Evolutionary conservation across 2,329 filamentous ascomycete species (phyloP), one percentile per base, ranked within the genome.

Genomic region (Teratosphaeria pseudoeucalypti): DNA sequence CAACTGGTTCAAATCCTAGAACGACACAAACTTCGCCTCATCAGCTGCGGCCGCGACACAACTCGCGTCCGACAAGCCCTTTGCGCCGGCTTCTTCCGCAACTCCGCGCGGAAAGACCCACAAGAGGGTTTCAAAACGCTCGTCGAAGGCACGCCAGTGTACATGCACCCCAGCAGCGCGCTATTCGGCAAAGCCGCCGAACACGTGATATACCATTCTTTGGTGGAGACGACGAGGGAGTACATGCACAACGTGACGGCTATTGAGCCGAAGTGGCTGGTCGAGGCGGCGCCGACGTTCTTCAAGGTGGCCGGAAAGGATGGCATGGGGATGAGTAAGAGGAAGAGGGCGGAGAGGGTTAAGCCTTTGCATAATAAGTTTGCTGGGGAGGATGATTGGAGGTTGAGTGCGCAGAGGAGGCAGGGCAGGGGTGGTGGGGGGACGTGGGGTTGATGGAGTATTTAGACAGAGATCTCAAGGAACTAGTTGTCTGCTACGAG

Each of bases 101-200:
- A 96, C 73, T 85, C 88, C 1, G 92, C 94, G 0, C 85, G 94
- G 68, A 99, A 99, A 74, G 94, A 97, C 67, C 92, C 92, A 0
- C 87, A 92, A 66, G 94, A 97, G 72, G 94, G 94, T 23, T 99
- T 96, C 79, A 97, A 96, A 80, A 99, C 95, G 29, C 82, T 99
- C 26, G 94, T 92, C 61, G 94, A 99, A 77, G 88, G 90, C 43
- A 97, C 92, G 2, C 90, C 92, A 0, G 92, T 99, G 0, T 96
- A 95, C 73, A 82, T 99, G 75, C 95, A 99, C 75, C 94, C 94
- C 0, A 88, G 85, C 63, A 95, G 89, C 9, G 89, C 92, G 10
- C 78, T 99, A 14, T 99, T 97, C 69, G 94, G 94, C 57, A 97
- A 97, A 75, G 89, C 92, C 61, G 88, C 92, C 0, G 94, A 99